phyloP scores from a whole-genome alignment of 2,329 filamentous ascomycete species.

The Penicillium palitans region DNA sequence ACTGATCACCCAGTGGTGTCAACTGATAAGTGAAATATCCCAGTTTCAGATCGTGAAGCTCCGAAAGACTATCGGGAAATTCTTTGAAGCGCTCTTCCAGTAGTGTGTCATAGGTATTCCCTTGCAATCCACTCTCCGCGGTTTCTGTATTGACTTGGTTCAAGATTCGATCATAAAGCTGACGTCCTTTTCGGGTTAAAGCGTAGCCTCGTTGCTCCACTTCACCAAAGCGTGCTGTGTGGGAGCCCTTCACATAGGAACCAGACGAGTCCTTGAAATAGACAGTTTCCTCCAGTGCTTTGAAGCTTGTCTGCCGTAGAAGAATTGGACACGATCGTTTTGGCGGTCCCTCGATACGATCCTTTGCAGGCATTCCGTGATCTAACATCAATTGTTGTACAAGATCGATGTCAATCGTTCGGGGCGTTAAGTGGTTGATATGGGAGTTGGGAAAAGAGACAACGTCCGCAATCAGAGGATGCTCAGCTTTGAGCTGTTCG shows the following conservation, averaged over 20 bases:
- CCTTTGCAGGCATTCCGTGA: slow-evolving; percentile 48
- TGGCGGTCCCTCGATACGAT: slow-evolving; percentile 55
- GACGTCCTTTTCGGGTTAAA: slow-evolving; percentile 48
- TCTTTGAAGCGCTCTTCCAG: slow-evolving; percentile 34
- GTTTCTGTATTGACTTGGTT: slow-evolving; percentile 21
- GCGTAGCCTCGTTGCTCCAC: slow-evolving; percentile 56
- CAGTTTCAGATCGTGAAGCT: slow-evolving; percentile 39
- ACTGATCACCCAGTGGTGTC: slow-evolving; percentile 13
- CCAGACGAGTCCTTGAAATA: slow-evolving; percentile 36
- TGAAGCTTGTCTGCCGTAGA: slow-evolving; percentile 56
- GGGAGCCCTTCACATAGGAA: slow-evolving; percentile 37
- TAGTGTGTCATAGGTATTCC: slow-evolving; percentile 18
- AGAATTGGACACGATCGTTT: slow-evolving; percentile 48
- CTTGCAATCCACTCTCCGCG: slow-evolving; percentile 1
- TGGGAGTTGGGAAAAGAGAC: slow-evolving; percentile 47
- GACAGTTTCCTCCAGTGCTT: slow-evolving; percentile 52
- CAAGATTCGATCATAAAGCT: slow-evolving; percentile 51
- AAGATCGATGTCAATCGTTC: slow-evolving; percentile 51
- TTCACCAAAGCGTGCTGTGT: slow-evolving; percentile 55
- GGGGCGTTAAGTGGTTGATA: slow-evolving; percentile 57
- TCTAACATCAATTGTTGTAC: slow-evolving; percentile 48
- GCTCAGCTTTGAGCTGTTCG: slow-evolving; percentile 43
- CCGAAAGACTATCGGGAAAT: slow-evolving; percentile 47
- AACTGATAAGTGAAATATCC: slow-evolving; percentile 44
- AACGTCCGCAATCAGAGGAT: slow-evolving; percentile 53